Base-by-base conservation (phyloP, 1,284 basidiomycete genomes). In the Malassezia vespertilionis region DNA sequence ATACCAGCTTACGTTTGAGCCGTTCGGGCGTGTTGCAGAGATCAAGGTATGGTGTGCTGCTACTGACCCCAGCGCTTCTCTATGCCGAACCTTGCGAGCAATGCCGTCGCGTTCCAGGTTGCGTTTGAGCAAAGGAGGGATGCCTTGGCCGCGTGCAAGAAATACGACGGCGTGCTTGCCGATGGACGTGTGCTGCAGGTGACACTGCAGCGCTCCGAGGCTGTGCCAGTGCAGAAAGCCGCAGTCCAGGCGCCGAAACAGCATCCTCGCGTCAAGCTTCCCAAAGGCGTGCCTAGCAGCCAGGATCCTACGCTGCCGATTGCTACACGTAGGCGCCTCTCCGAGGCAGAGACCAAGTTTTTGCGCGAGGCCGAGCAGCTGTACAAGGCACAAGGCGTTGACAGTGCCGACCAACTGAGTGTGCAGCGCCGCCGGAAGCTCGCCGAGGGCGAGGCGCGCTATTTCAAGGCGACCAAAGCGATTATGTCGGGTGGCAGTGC, bases 171-270 rank as follows among this genome's bases (percentile, higher is more conserved):
- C 14, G 62, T 61, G 23, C 52, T 67, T 4, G 64, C 66, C 9
- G 66, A 69, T 36, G 66, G 66, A 3, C 60, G 65, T 38, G 54
- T 65, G 20, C 40, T 69, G 22, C 52, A 56, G 21, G 65, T 69
- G 17, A 38, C 55, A 15, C 27, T 44, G 32, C 37, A 40, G 33
- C 38, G 39, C 39, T 11, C 40, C 4, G 18, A 32, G 33, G 35
- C 43, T 11, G 26, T 18, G 14, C 33, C 38, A 21, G 23, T 17
- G 5, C 15, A 12, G 14, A 22, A 20, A 15, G 32, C 32, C n/a
- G 17, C 23, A 4, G n/a, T 34, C 23, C 31, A 31, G 22, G 20
- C 30, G 31, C 40, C 20, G 4, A n/a, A n/a, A n/a, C n/a, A n/a
- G n/a, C n/a, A n/a, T n/a, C n/a, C n/a, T n/a, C n/a, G n/a, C n/a